Evolutionary conservation across 2,329 filamentous ascomycete species (phyloP), one percentile per base, ranked within the genome.

Genomic region (Talaromyces sp.): DNA sequence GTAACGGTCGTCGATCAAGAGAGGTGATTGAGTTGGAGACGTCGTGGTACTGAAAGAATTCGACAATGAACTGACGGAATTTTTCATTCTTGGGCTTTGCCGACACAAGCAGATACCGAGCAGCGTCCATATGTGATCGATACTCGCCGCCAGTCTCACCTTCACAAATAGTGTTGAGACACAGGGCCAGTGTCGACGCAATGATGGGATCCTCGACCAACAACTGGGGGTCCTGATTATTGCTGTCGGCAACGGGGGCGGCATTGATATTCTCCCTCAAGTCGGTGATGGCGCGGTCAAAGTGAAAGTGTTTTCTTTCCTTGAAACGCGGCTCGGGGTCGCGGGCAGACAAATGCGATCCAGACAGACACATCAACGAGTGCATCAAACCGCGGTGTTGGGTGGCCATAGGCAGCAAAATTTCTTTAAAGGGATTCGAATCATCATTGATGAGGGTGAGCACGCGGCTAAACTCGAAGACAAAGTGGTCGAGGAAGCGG

Each of bases 361-460:
- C 90, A 42, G 92, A 90, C 9, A 96, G 81, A 52, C 90, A 92
- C 58, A 96, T 82, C 56, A 96, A 86, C 11, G 92, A 95, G 73
- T 96, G 92, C 92, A 96, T 96, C 58, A 96, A 80, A 13, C 91
- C 91, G 64, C 87, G 83, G 71, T 96, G 88, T 63, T 88, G 82
- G 49, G 90, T 86, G 2, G 92, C 92, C 78, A 96, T 89, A 1
- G 91, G 90, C 2, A 96, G 81, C 39, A 96, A 80, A 66, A 95
- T 88, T 65, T 92, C 89, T 70, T 91, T 91, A 78, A 96, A 96
- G 1, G 91, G 91, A 67, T 96, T 96, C 63, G 87, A 87, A 63
- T 88, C 84, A 71, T 93, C 90, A 56, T 88, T 88, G 70, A 93
- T 90, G 19, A 96, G 84, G 0, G 90, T 96, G 57, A 96, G 81